Evolutionary conservation across 306 rosid species (phyloP).

Genomic region (Gillenia trifoliata): DNA sequence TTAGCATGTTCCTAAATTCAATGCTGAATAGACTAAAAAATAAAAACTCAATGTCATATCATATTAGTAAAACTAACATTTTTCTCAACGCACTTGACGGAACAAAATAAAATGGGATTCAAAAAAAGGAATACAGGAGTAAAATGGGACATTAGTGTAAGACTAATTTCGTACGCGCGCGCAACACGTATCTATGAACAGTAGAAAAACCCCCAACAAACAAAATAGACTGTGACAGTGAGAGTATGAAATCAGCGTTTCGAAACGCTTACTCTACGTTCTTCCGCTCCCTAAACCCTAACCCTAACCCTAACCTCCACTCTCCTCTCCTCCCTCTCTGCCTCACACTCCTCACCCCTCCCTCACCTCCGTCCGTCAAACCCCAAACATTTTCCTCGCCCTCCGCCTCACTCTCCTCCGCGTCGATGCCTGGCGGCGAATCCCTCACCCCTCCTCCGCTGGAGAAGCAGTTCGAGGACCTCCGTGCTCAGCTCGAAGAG

Average conservation of each 20-base stretch:
- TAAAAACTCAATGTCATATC: no score
- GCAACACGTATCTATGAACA: conserved; percentile 1
- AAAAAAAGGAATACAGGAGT: no score
- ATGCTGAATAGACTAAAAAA: no score
- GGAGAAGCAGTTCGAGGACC: conserved; percentile 70
- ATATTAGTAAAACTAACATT: no score
- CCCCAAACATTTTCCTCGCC: conserved; percentile 20
- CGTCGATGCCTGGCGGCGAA: conserved; percentile 51
- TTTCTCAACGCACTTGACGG: no score
- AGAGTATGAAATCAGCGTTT: conserved; percentile 48
- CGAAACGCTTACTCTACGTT: conserved; percentile 43
- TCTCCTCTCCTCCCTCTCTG: conserved; percentile 3
- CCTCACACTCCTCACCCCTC: conserved; percentile 1
- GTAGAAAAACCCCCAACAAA: not conserved
- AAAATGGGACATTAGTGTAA: no score
- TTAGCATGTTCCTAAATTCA: no score
- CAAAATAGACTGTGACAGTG: not conserved
- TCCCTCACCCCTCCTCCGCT: conserved; percentile 33
- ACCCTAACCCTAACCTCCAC: conserved; percentile 34
- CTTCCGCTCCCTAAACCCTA: conserved; percentile 51
- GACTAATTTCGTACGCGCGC: no score
- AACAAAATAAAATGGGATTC: no score
- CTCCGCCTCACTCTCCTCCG: conserved; percentile 19
- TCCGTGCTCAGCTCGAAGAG: conserved; percentile 63
- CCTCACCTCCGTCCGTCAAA: conserved; percentile 5